Percentiles rank a stretch among this genome's conserved stretches.
Evolutionary conservation across 768 basidiomycete genomes (phyloP).

Genomic region (Sarcodon sp.): DNA sequence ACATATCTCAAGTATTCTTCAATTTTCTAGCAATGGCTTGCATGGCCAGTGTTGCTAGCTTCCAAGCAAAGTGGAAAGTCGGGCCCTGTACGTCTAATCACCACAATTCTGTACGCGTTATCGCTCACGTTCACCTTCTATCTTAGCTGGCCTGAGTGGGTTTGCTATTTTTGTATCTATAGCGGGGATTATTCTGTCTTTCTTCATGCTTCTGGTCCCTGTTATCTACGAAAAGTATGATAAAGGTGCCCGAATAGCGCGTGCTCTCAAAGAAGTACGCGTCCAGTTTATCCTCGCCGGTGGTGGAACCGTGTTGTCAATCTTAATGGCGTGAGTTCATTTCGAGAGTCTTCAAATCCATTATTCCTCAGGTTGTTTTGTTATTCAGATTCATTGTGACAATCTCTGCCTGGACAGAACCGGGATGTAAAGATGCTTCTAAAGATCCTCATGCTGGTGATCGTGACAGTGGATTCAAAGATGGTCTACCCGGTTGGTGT

Average conservation of each 20-base stretch:
- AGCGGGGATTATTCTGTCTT: slow-evolving; percentile 55
- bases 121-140: neutral
- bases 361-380: slow-evolving; percentile 6
- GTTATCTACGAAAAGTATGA: slow-evolving; percentile 81
- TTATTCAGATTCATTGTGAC: slow-evolving; percentile 52
- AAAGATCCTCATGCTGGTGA: slow-evolving; percentile 67
- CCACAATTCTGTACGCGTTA: neutral
- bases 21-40: slow-evolving; percentile 88
- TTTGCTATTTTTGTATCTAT: slow-evolving; percentile 79
- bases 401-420: slow-evolving; percentile 77
- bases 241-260: slow-evolving; percentile 62
- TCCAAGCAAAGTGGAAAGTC: slow-evolving; percentile 76
- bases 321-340: slow-evolving; percentile 64
- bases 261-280: slow-evolving; percentile 72
- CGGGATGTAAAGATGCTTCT: slow-evolving; percentile 77
- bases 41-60: slow-evolving; percentile 79
- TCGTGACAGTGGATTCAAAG: slow-evolving; percentile 52
- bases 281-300: slow-evolving; percentile 76
- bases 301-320: slow-evolving; percentile 46
- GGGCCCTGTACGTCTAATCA: slow-evolving; percentile 62
- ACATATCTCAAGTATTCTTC: slow-evolving; percentile 78
- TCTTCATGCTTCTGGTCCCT: slow-evolving; percentile 66
- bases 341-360: slow-evolving; percentile 1
- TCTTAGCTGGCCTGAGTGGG: slow-evolving; percentile 70
- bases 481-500: slow-evolving; percentile 72